Conservation (phyloP, 2,329 filamentous ascomycete genomes). For the Apiospora rasikravindrae region DNA sequence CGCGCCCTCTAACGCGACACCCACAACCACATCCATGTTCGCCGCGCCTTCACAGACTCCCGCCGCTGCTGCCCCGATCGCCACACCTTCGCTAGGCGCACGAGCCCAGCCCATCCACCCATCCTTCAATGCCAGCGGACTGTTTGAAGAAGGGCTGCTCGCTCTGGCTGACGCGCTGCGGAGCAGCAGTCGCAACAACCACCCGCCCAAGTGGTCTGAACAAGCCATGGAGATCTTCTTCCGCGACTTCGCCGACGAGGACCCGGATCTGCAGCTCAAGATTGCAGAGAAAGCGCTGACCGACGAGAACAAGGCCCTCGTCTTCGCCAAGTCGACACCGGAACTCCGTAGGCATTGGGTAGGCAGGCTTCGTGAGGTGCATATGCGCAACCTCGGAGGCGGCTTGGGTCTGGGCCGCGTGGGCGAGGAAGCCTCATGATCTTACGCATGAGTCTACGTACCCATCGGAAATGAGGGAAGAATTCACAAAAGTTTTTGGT, state of each 20-base stretch:
- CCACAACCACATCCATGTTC: constrained; percentile 27
- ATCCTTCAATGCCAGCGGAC: constrained; percentile 27
- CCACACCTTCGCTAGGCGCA: not conserved
- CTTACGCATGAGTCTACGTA: not conserved
- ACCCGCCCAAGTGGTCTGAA: constrained; percentile 57
- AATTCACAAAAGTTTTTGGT: not conserved
- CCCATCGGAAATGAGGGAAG: not conserved
- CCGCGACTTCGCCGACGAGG: constrained; percentile 61
- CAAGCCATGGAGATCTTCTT: constrained; percentile 65
- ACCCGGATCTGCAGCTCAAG: constrained; percentile 63
- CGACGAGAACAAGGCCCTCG: constrained; percentile 65
- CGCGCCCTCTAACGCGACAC: constrained; percentile 22
- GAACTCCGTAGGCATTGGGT: constrained; percentile 62
- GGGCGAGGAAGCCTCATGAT: constrained; percentile 35
- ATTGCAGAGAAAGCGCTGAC: constrained; percentile 63
- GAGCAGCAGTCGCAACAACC: constrained; percentile 32
- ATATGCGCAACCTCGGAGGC: constrained; percentile 41
- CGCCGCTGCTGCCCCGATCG: not conserved
- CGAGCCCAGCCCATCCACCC: constrained; percentile 29
- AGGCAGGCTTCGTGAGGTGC: constrained; percentile 54
- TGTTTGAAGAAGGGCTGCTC: constrained; percentile 44
- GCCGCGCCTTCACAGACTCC: constrained; percentile 27
- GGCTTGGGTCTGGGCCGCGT: constrained; percentile 36
- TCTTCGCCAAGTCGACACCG: constrained; percentile 66
- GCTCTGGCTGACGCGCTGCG: constrained; percentile 49